Conservation (phyloP, 192 early-diverging fungal species). For the Coemansia sp. region DNA sequence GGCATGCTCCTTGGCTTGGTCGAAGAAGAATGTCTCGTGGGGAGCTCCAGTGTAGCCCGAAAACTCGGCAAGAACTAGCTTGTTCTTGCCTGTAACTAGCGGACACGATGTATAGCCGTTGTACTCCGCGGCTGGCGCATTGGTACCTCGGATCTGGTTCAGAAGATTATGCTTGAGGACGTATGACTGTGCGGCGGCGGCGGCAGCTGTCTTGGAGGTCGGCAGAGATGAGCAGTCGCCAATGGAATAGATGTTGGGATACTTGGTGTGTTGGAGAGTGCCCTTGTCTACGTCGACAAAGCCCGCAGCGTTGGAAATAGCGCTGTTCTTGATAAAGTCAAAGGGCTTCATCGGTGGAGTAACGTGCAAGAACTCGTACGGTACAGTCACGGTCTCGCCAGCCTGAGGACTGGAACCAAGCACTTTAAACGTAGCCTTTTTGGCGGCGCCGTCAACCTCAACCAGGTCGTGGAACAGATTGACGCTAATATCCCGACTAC, state of each 20-base stretch:
- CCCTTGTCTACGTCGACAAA: constrained; percentile 82
- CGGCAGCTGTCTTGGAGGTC: constrained; percentile 90
- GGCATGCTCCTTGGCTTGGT: constrained; percentile 75
- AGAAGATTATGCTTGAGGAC: constrained; percentile 78
- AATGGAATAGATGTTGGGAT: constrained; percentile 75
- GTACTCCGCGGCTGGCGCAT: constrained; percentile 61
- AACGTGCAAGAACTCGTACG: constrained; percentile 86
- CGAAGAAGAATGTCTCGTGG: constrained; percentile 81
- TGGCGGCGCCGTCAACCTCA: constrained; percentile 64
- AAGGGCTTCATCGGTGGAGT: constrained; percentile 83
- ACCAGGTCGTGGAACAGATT: constrained; percentile 74
- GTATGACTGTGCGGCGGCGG: constrained; percentile 78
- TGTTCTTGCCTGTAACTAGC: constrained; percentile 77
- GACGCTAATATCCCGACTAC: constrained; percentile 68
- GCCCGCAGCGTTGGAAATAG: constrained; percentile 74
- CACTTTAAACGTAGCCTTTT: constrained; percentile 73
- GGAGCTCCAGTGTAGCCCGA: constrained; percentile 73
- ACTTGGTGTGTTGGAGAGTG: constrained; percentile 80
- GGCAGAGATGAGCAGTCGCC: constrained; percentile 86
- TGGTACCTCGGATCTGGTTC: constrained; percentile 59
- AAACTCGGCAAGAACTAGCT: constrained; percentile 87
- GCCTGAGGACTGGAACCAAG: constrained; percentile 42
- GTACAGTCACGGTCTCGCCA: constrained; percentile 62
- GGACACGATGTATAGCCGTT: constrained; percentile 87
- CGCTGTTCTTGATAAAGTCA: constrained; percentile 72